These are phyloP conservation scores for Candida ponderosae DNA, from an alignment of 805 yeast genomes.

Conservation along the genomic window DNA sequence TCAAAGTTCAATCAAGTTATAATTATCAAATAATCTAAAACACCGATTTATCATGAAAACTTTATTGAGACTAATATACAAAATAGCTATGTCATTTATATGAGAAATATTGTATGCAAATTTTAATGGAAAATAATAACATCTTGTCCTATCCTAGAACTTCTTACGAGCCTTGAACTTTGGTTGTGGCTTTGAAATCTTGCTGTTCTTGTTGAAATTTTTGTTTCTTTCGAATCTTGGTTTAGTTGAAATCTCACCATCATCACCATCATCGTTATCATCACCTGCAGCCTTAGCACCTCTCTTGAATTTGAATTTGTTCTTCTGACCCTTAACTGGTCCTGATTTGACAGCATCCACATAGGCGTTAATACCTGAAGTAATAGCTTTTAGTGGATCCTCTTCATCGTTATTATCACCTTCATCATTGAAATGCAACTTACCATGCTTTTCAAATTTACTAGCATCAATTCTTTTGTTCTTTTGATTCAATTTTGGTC, in stretches of 20 bases:
- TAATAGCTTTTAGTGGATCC: slow-evolving; percentile 38
- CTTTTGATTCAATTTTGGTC: slow-evolving; percentile 50
- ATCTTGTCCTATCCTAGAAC: no score
- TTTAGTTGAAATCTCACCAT: slow-evolving; percentile 24
- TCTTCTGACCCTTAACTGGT: slow-evolving; percentile 89
- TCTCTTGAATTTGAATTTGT: slow-evolving; percentile 81
- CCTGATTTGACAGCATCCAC: slow-evolving; percentile 90
- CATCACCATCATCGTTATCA: slow-evolving; percentile 46
- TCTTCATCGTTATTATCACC: slow-evolving; percentile 26
- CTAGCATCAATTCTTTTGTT: slow-evolving; percentile 32
- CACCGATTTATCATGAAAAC: no score
- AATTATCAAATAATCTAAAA: no score
- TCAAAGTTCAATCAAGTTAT: no score
- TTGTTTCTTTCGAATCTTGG: slow-evolving; percentile 15
- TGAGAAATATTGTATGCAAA: no score
- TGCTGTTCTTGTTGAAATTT: slow-evolving; percentile 19
- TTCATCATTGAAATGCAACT: slow-evolving; percentile 52
- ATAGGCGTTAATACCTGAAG: slow-evolving; percentile 79
- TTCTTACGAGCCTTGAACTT: slow-evolving; percentile 42
- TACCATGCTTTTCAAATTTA: slow-evolving; percentile 44
- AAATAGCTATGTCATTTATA: no score
- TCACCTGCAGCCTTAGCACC: slow-evolving; percentile 44
- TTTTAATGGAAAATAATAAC: no score
- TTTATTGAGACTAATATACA: no score
- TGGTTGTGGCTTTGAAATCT: slow-evolving; percentile 15